Evolutionary conservation across 163 green algal species (phyloP).

Genomic region (Botryococcus braunii): DNA sequence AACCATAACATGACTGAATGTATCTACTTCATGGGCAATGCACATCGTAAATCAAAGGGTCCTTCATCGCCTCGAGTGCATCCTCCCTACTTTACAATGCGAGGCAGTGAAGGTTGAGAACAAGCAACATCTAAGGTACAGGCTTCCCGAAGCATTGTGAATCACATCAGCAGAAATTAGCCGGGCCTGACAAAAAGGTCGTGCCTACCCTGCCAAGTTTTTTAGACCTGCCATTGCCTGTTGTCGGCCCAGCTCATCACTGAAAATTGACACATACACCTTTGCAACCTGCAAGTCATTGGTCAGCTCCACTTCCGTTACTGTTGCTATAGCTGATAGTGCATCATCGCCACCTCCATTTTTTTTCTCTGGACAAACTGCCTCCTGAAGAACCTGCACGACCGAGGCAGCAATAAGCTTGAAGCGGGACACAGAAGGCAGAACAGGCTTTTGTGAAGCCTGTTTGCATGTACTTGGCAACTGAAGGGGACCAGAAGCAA

Average conservation of each 20-base stretch:
- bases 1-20: no score
- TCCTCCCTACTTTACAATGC: no score
- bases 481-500: neutral
- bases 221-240: constrained; percentile 66
- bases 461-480: neutral
- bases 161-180: no score
- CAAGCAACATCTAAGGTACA: no score
- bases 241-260: constrained; percentile 62
- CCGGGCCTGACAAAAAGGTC: no score
- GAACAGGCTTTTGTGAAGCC: neutral
- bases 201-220: constrained; percentile 59
- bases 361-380: constrained; percentile 65
- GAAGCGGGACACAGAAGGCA: neutral
- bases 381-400: constrained; percentile 55
- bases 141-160: no score
- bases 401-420: neutral
- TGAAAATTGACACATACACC: constrained; percentile 83
- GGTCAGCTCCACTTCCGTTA: constrained; percentile 75
- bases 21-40: no score
- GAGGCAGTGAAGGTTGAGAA: no score
- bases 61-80: no score
- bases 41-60: no score
- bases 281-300: constrained; percentile 87
- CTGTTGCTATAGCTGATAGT: constrained; percentile 65
- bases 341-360: constrained; percentile 40